Conservation (phyloP, 1,284 basidiomycete species). For the Trametes hirsuta region DNA sequence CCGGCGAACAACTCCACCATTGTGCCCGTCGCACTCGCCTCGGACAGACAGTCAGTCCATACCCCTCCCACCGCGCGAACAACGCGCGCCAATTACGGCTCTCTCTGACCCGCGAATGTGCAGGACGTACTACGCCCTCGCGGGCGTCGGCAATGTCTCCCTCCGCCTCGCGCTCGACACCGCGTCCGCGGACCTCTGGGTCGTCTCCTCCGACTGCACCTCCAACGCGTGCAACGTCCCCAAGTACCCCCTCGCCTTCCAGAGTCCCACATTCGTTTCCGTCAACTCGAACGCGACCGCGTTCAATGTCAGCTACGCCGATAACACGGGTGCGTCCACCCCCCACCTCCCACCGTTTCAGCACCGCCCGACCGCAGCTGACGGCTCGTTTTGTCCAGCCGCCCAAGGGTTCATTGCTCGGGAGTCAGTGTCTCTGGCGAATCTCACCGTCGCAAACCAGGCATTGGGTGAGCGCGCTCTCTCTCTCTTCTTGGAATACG, state of each 20-base stretch:
- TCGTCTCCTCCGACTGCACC: slow-evolving; percentile 66
- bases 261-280: slow-evolving; percentile 63
- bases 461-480: slow-evolving; percentile 54
- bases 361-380: slow-evolving; percentile 9
- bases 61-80: neutral
- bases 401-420: slow-evolving; percentile 70
- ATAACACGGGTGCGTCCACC: slow-evolving; percentile 57
- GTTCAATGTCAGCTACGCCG: slow-evolving; percentile 65
- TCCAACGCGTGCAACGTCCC: slow-evolving; percentile 60
- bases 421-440: slow-evolving; percentile 61
- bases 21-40: slow-evolving; percentile 32
- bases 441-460: slow-evolving; percentile 61
- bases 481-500: neutral
- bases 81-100: neutral
- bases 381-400: slow-evolving; percentile 38
- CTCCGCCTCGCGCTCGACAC: slow-evolving; percentile 78
- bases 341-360: neutral
- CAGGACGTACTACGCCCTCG: slow-evolving; percentile 69
- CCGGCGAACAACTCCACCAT: slow-evolving; percentile 31
- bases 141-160: slow-evolving; percentile 60
- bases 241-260: slow-evolving; percentile 65
- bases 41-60: slow-evolving; percentile 36
- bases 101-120: slow-evolving; percentile 6
- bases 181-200: slow-evolving; percentile 76
- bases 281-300: slow-evolving; percentile 62